Evolutionary conservation across 1,284 basidiomycete genomes (phyloP), one percentile per base, ranked within the genome.

Genomic region (Cutaneotrichosporon sp.): DNA sequence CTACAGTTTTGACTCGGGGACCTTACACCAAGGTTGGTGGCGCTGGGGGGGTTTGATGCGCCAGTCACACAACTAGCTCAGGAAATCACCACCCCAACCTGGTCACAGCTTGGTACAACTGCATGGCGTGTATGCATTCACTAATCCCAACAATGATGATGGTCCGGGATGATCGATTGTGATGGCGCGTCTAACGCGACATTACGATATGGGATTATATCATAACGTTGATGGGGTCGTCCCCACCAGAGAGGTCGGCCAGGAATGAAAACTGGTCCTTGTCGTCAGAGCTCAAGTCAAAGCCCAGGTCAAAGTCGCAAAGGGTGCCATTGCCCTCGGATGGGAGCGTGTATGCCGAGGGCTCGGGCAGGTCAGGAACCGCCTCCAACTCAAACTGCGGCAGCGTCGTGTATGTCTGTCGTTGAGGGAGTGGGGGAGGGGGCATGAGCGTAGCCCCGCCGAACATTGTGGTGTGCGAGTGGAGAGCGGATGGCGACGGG

Each of bases 241-340:
- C 58, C 1, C 34, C 26, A 26, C 26, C 47, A 16, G n/a, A 21
- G n/a, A 66, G 53, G 42, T 66, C 65, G 34, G 65, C 62, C 22
- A 63, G 49, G 51, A 66, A 66, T 31, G 65, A 42, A 49, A 47
- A 66, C 64, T 65, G 60, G 62, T 66, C 65, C 58, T 63, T 66
- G 65, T 61, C 58, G 52, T 55, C 58, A 49, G 49, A 26, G 22
- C 22, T 9, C 5, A 66, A 49, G 42, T 63, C 61, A n/a, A 66
- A 66, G 42, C 62, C 59, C n/a, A 66, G 65, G 50, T 66, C 65
- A 53, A 55, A 60, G 16, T 63, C 59, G 40, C 40, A 18, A 22
- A 21, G 18, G 14, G 26, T 51, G 61, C 32, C 47, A 22, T 40
- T 31, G 13, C 34, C 40, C 21, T 31, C 31, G 16, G 57, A 50